These are phyloP conservation scores for Fusarium poae DNA, from an alignment of 2,329 filamentous ascomycete species.

Conservation along the genomic window DNA sequence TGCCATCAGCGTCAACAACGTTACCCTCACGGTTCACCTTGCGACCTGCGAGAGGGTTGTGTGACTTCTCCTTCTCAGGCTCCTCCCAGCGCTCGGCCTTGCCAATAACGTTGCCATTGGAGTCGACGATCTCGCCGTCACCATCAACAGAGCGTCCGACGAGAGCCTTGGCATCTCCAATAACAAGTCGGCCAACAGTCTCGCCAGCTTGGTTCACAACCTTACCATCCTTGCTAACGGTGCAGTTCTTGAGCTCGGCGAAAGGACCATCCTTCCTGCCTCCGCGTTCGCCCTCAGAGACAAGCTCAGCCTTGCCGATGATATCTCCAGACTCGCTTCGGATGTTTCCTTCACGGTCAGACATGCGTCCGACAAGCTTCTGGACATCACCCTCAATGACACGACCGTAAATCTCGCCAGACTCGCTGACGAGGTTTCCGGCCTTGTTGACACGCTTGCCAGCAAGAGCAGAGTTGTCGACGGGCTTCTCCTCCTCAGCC, in stretches of 20 bases:
- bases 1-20: constrained; percentile 69
- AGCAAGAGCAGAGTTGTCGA: constrained; percentile 72
- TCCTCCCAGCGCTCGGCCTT: constrained; percentile 72
- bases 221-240: constrained; percentile 76
- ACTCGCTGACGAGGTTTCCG: constrained; percentile 70
- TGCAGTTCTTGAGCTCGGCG: constrained; percentile 73
- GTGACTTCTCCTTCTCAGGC: constrained; percentile 64
- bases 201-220: constrained; percentile 75
- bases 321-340: constrained; percentile 80
- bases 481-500: constrained; percentile 64
- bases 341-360: constrained; percentile 78
- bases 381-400: constrained; percentile 76
- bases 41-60: constrained; percentile 66
- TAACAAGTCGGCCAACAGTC: constrained; percentile 77
- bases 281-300: constrained; percentile 75
- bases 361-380: constrained; percentile 75
- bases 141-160: constrained; percentile 82
- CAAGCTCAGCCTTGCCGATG: constrained; percentile 75
- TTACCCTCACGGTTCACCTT: constrained; percentile 71
- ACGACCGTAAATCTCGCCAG: constrained; percentile 70
- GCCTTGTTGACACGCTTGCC: constrained; percentile 80
- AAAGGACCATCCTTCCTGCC: constrained; percentile 76
- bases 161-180: constrained; percentile 78
- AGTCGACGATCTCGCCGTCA: constrained; percentile 85
- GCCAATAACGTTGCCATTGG: constrained; percentile 73